Conservation (phyloP, 1,139 yeast species). For the Magnusiomyces paraingens region DNA sequence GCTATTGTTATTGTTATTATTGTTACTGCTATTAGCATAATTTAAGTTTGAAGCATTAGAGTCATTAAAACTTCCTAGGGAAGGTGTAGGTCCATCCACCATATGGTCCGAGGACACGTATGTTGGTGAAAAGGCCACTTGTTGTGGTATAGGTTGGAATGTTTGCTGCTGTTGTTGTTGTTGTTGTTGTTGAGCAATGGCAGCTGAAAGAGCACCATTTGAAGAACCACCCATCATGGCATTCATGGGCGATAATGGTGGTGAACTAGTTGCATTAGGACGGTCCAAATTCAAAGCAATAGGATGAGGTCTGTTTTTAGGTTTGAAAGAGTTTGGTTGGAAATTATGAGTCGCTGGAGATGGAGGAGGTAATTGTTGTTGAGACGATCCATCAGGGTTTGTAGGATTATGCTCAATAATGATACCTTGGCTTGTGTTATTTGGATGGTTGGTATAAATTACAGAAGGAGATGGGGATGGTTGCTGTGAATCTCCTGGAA, state of each 20-base stretch:
- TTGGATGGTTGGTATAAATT: slow-evolving; percentile 5
- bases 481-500: neutral
- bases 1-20: neutral
- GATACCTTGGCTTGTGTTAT: slow-evolving; percentile 12
- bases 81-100: slow-evolving; percentile 1
- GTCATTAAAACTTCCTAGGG: neutral
- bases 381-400: neutral
- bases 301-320: slow-evolving; percentile 37
- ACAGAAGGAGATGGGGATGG: neutral
- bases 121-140: slow-evolving; percentile 3
- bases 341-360: slow-evolving; percentile 1
- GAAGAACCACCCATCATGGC: neutral
- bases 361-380: slow-evolving; percentile 8
- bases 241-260: slow-evolving; percentile 7
- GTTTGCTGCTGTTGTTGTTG: slow-evolving; percentile 12
- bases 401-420: slow-evolving; percentile 16
- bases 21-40: neutral
- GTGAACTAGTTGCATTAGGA: neutral
- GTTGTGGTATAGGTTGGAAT: slow-evolving; percentile 15
- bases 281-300: slow-evolving; percentile 33
- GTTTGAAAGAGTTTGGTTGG: slow-evolving; percentile 7
- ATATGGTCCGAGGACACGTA: too few species aligned
- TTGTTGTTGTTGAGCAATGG: slow-evolving; percentile 11
- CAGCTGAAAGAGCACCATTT: slow-evolving; percentile 7
- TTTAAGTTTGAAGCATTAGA: neutral